Conservation (phyloP, 306 rosid species). For the Inga oerstediana region DNA sequence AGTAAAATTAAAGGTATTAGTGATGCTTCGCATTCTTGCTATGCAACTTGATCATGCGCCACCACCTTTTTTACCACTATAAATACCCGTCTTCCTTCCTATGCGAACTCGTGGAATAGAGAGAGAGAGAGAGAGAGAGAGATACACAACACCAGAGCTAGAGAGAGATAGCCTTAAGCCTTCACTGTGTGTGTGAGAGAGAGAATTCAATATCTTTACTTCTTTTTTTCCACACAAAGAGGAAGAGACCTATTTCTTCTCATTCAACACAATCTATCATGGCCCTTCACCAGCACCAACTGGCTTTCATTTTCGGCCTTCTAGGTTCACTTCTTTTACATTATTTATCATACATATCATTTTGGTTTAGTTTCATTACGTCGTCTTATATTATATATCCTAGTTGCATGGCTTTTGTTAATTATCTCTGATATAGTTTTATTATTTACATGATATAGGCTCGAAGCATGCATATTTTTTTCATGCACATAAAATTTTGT, state of each 20-base stretch:
- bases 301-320: constrained; percentile 69
- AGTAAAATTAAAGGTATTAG: constrained; percentile 34
- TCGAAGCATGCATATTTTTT: neutral
- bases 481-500: neutral
- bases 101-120: constrained; percentile 21
- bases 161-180: neutral
- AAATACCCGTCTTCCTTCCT: constrained; percentile 37
- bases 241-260: neutral
- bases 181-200: neutral
- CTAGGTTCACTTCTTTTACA: constrained; percentile 51
- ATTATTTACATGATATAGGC: neutral
- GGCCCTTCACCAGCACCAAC: constrained; percentile 50
- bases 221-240: neutral
- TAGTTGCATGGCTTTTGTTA: neutral
- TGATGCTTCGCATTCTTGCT: constrained; percentile 18
- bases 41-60: constrained; percentile 32
- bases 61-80: constrained; percentile 39
- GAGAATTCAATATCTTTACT: neutral
- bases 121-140: neutral
- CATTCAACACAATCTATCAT: constrained; percentile 8
- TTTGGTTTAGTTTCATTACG: neutral
- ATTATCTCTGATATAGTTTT: neutral
- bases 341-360: neutral
- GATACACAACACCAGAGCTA: too few species aligned
- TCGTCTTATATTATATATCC: too few species aligned